phyloP scores from a whole-genome alignment of 2,329 filamentous ascomycete genomes.

The Rachicladosporium sp. region DNA sequence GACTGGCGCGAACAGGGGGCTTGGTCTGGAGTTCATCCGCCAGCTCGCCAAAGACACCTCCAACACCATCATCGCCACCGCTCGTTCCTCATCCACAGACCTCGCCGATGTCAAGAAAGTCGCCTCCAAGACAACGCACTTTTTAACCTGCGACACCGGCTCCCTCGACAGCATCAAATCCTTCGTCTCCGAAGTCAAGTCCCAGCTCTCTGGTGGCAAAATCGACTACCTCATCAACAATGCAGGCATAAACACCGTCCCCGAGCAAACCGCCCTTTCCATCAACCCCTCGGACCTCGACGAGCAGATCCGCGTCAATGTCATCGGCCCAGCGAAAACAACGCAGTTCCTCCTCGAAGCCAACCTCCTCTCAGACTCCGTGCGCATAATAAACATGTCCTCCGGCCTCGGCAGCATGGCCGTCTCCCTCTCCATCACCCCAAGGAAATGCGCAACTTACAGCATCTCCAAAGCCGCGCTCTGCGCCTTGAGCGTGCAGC shows the following conservation, averaged over 20 bases:
- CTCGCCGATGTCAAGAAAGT: conserved; percentile 20
- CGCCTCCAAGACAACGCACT: conserved; percentile 22
- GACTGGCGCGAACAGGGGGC: conserved; percentile 33
- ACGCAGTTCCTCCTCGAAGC: conserved; percentile 25
- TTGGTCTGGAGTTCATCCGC: conserved; percentile 40
- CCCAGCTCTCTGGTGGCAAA: conserved; percentile 22
- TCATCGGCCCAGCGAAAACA: conserved; percentile 36
- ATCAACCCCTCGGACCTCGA: conserved; percentile 27
- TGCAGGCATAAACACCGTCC: conserved; percentile 29
- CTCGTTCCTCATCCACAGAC: conserved; percentile 23
- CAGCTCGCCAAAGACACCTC: conserved; percentile 27
- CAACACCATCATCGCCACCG: conserved; percentile 29
- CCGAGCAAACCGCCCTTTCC: conserved; percentile 26
- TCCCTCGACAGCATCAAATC: conserved; percentile 24
- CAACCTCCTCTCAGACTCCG: conserved; percentile 18
- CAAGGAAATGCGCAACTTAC: conserved; percentile 28
- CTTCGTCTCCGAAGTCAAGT: conserved; percentile 23
- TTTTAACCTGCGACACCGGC: conserved; percentile 30
- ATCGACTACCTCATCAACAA: conserved; percentile 32
- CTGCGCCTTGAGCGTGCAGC: conserved; percentile 33
- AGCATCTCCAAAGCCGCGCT: conserved; percentile 32
- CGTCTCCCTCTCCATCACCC: conserved; percentile 17
- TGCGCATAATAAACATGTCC: conserved; percentile 25
- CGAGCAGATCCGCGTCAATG: conserved; percentile 34
- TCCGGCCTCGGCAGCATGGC: conserved; percentile 23